Evolutionary conservation across 2,329 filamentous ascomycete species (phyloP), one percentile per base, ranked within the genome.

Genomic region (Aspergillus tamarii): DNA sequence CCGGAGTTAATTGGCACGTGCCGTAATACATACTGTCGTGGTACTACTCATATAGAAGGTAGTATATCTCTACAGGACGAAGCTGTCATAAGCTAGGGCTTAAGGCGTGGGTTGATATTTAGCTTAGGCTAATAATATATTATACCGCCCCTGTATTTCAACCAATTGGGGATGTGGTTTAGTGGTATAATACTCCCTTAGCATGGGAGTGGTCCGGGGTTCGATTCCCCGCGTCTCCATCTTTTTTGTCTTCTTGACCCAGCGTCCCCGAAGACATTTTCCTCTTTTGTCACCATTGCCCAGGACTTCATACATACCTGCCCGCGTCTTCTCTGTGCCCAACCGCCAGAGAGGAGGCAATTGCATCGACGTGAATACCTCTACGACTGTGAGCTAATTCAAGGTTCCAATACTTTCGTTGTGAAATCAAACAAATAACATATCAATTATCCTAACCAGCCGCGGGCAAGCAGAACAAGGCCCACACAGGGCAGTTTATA

Each of bases 151-250:
- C 10, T 34, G 32, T 23, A 4, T 23, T 54, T 23, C 52, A 36
- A 12, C 9, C 11, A 54, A 39, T 54, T 55, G 52, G 52, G 52
- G 52, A 55, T 55, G 52, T 55, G 52, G 52, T 55, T 55, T 55
- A 55, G 52, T 55, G 52, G 52, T 55, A 55, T 55, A 55, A 55
- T 39, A 21, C 36, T 55, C 52, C 32, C 52, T 55, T 55, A 55
- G 52, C 52, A 55, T 55, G 52, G 39, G 52, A 55, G 36, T 39
- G 52, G 52, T 55, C 52, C 52, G 52, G 52, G 52, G 52, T 55
- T 55, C 52, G 36, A 55, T 55, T 55, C 52, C 52, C 52, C 52
- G 52, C 52, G 36, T 55, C 52, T 55, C 52, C 52, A 55, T 55
- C 3, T 55, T n/a, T 55, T 50, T 39, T 10, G n/a, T 19, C 26